Evolutionary conservation across 768 basidiomycete genomes (phyloP), one percentile per base, ranked within the genome.

Genomic region (Lactarius vividus): DNA sequence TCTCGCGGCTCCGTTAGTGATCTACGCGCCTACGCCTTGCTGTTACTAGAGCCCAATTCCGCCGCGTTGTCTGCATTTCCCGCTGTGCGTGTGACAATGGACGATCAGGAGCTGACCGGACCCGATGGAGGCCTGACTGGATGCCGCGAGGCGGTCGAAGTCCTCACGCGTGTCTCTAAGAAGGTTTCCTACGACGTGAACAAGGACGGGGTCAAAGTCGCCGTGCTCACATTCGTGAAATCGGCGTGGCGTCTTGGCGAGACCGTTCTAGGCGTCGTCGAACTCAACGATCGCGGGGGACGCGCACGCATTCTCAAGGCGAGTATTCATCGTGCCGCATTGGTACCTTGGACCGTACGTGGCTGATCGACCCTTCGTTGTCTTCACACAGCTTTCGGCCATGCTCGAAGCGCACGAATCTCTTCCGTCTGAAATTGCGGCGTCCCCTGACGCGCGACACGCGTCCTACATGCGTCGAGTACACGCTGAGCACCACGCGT

Each of bases 101-200:
- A 62, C 26, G 69, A 70, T 23, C 67, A 77, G 29, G 74, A 72
- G 29, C 72, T 75, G 62, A 71, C 75, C 46, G 78, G 76, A 70
- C 64, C 76, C 66, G 74, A 71, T 70, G 67, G 72, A 77, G 54
- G 86, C 84, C 23, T 91, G 83, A 83, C 81, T 39, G 87, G 87
- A 4, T 92, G 87, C 74, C 81, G 93, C 55, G 89, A 95, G 74
- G 92, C 94, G 0, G 94, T 96, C 15, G 94, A 98, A 79, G 87
- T 96, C 59, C 77, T 97, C 65, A 96, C 94, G 20, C 78, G 96
- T 62, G 92, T 92, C 75, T 86, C 92, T 2, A 92, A 88, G 76
- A 97, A 96, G 80, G 94, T 89, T 44, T 95, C 94, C 0, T 98
- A 94, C 76, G 96, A 98, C 77, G 94, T 98, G 62, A 91, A 88